Base-by-base conservation (phyloP, 257 asterid species). In the Thymus quinquecostatus region DNA sequence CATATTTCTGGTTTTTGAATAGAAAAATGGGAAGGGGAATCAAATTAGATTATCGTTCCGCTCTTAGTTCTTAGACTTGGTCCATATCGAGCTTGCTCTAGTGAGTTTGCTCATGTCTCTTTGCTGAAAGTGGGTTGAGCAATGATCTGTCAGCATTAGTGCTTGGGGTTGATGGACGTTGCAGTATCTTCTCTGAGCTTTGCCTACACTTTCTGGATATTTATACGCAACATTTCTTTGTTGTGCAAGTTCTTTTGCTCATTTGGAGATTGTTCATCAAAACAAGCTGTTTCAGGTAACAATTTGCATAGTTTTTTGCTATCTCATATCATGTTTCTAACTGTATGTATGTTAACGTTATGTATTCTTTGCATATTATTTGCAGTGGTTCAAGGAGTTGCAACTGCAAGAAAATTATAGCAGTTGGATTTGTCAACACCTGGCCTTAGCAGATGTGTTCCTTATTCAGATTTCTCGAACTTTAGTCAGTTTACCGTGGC, bases 1-100 rank as follows among this genome's bases (percentile, higher is more conserved):
- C 85, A 64, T 71, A 38, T 74, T 86, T 86, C 83, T 84, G 81
- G 84, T 74, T 88, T 91, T 91, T 91, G 50, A 69, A 79, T 83
- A 60, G 87, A 78, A 77, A 82, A 79, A 59, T 77, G 86, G 88
- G 80, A 62, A 78, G 81, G 85, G 88, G 68, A 78, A 80, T 76
- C 72, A 73, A 63, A 61, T 45, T 77, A 64, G 86, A 36, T 74
- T 57, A 60, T 68, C 73, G 64, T 63, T 64, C 83, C 72, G 73
- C 76, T 62, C 70, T 58, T 73, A 66, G 77, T 61, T 70, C 55
- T 70, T 77, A 56, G 60, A 50, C 47, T 60, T 21, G 60, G 50
- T 49, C 47, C 54, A 1, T 33, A 61, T 56, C 50, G 64, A 77
- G 41, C 41, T 38, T 38, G 41, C 41, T 38, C 8, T 38, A 38